Conservation (phyloP, 1,139 yeast genomes). For the Pichia sp. region DNA sequence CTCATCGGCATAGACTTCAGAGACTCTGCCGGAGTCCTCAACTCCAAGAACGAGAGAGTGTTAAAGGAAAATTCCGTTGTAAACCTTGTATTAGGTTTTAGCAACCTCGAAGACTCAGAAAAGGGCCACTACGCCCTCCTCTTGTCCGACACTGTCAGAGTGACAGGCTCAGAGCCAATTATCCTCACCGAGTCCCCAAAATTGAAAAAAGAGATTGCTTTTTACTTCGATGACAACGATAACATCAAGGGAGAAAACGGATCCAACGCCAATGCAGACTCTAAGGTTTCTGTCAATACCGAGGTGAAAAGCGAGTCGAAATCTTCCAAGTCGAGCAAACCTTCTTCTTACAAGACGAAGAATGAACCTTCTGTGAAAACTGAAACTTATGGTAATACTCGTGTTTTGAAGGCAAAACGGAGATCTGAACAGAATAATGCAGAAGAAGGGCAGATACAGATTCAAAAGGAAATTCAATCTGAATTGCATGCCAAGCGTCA, state of each 20-base stretch:
- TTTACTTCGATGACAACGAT: slow-evolving; percentile 60
- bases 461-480: slow-evolving; percentile 77
- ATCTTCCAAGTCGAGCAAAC: slow-evolving; percentile 4
- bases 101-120: slow-evolving; percentile 51
- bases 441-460: slow-evolving; percentile 77
- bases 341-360: background rate
- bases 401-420: slow-evolving; percentile 72
- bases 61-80: slow-evolving; percentile 72
- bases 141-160: slow-evolving; percentile 78
- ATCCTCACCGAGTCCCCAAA: slow-evolving; percentile 75
- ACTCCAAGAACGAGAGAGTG: slow-evolving; percentile 66
- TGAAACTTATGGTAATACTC: slow-evolving; percentile 40
- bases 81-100: slow-evolving; percentile 75
- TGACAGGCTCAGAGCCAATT: slow-evolving; percentile 59
- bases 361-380: slow-evolving; percentile 32
- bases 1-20: slow-evolving; percentile 87
- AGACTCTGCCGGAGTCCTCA: slow-evolving; percentile 72
- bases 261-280: background rate
- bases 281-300: background rate
- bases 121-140: slow-evolving; percentile 62
- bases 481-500: slow-evolving; percentile 82
- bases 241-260: slow-evolving; percentile 27
- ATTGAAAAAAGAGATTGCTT: slow-evolving; percentile 70
- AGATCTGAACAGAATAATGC: slow-evolving; percentile 72
- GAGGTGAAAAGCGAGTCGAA: slow-evolving; percentile 9